These are phyloP conservation scores for Nemania abortiva DNA, from an alignment of 2,329 filamentous ascomycete species.

Conservation along the genomic window DNA sequence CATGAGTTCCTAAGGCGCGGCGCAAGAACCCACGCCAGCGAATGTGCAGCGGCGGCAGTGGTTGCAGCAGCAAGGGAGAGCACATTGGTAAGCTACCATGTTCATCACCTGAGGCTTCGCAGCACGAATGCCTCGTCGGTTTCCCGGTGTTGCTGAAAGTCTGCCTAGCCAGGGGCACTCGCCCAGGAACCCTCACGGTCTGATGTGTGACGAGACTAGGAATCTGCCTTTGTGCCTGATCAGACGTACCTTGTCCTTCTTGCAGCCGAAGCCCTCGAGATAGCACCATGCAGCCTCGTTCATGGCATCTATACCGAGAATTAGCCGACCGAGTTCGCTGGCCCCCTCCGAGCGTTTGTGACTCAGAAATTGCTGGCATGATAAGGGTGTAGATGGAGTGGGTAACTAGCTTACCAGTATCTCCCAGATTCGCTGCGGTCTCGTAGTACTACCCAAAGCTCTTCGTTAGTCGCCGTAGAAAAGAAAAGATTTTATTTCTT, in stretches of 20 bases:
- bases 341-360: constrained; percentile 31
- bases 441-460: constrained; percentile 82
- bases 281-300: constrained; percentile 98
- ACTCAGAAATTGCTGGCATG: constrained; percentile 39
- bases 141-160: constrained; percentile 17
- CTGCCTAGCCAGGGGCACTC: constrained; percentile 33
- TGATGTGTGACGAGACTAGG: constrained; percentile 44
- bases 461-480: constrained; percentile 43
- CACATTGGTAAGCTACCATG: constrained; percentile 37
- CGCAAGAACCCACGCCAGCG: constrained; percentile 26
- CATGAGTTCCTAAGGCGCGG: constrained; percentile 23
- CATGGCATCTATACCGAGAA: constrained; percentile 80
- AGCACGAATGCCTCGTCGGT: constrained; percentile 20
- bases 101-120: constrained; percentile 36
- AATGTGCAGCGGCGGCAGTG: constrained; percentile 22
- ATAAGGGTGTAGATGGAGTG: constrained; percentile 27
- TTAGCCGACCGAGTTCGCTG: constrained; percentile 46
- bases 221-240: constrained; percentile 44
- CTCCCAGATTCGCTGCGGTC: constrained; percentile 94
- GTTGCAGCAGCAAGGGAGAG: constrained; percentile 36
- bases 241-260: constrained; percentile 93
- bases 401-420: constrained; percentile 71
- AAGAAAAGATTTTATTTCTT: constrained; percentile 11
- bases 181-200: constrained; percentile 39
- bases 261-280: constrained; percentile 94